Conservation (phyloP, 495 filamentous ascomycete genomes). For the Paragyromitra xinjiangensis region DNA sequence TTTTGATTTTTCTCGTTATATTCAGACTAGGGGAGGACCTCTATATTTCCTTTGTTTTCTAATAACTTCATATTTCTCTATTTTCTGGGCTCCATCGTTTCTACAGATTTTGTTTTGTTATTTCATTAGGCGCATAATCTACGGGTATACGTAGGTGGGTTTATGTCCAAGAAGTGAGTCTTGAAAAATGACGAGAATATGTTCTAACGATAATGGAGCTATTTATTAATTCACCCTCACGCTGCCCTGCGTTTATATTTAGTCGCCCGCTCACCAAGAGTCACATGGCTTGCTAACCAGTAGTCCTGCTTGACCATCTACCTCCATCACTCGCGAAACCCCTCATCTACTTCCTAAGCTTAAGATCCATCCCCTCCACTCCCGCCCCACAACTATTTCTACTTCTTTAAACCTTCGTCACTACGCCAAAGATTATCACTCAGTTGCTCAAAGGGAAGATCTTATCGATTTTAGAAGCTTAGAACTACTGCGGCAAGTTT, state of each 20-base stretch:
- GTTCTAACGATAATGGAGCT: background rate
- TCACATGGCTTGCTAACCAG: background rate
- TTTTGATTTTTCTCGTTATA: too few relatives aligned
- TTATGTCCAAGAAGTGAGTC: background rate
- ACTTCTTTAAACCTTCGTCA: background rate
- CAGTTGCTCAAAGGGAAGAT: background rate
- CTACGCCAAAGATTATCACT: background rate
- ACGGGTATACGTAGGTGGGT: background rate
- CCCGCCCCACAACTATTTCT: background rate
- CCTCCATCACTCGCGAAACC: background rate
- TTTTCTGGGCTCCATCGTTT: too few relatives aligned
- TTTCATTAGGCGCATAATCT: background rate
- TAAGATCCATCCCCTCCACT: background rate
- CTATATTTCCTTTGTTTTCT: too few relatives aligned
- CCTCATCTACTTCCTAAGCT: too few relatives aligned
- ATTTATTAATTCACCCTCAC: background rate
- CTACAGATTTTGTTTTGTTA: too few relatives aligned
- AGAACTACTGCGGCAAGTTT: background rate
- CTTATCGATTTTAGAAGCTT: background rate
- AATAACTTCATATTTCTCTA: too few relatives aligned
- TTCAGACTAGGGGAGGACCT: too few relatives aligned
- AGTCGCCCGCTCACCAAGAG: background rate
- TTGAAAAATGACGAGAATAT: background rate
- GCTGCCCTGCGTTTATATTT: background rate
- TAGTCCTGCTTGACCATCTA: background rate